These are phyloP conservation scores for Jatropha podagrica DNA, from an alignment of 441 rosid species.

Conservation along the genomic window DNA sequence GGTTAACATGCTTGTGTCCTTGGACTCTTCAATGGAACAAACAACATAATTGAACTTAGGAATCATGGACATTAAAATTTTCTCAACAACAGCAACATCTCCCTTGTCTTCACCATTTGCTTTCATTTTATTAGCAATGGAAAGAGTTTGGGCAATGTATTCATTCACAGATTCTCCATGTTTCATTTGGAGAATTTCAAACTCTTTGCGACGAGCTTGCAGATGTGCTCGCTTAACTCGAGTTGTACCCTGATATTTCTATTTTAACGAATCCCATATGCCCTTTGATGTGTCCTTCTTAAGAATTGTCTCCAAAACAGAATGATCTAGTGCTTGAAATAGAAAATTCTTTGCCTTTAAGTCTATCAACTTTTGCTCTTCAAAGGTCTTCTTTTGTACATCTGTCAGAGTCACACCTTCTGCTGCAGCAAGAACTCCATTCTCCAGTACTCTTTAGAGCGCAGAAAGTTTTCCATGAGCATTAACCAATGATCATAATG, in stretches of 20 bases:
- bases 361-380: neutral
- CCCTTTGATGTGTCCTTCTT: neutral
- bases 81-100: neutral
- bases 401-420: neutral
- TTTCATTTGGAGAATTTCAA: neutral
- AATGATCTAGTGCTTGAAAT: neutral
- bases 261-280: too few relatives aligned
- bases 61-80: neutral
- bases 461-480: neutral
- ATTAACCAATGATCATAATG: neutral
- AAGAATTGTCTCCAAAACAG: neutral
- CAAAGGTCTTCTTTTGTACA: neutral
- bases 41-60: slow-evolving; percentile 8
- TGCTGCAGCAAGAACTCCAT: neutral
- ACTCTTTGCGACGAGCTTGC: neutral
- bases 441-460: neutral
- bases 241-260: neutral
- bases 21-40: neutral
- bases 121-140: neutral
- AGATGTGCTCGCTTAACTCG: neutral
- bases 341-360: neutral
- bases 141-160: neutral
- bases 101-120: neutral
- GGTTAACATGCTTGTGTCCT: neutral
- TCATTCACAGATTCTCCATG: neutral